These are phyloP conservation scores for Candida yuanshanica DNA, from an alignment of 805 yeast genomes.

Conservation along the genomic window DNA sequence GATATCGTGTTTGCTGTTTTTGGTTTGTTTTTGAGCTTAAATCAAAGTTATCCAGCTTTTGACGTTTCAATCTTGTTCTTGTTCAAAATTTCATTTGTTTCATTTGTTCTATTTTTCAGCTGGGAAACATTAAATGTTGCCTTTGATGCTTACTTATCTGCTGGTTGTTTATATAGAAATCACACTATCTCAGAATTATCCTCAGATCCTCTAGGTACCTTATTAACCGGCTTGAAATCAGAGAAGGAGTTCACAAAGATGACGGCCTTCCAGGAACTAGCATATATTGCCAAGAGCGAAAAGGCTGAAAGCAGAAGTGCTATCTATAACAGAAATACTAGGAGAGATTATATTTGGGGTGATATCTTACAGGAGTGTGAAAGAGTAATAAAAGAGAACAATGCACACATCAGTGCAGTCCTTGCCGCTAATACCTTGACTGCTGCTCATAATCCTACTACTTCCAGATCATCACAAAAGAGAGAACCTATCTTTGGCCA, in stretches of 20 bases:
- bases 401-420: slow-evolving; percentile 31
- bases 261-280: slow-evolving; percentile 74
- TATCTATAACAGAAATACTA: slow-evolving; percentile 46
- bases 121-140: slow-evolving; percentile 57
- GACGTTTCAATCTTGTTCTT: slow-evolving; percentile 28
- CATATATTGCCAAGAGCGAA: slow-evolving; percentile 50
- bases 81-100: slow-evolving; percentile 26
- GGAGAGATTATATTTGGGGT: slow-evolving; percentile 48
- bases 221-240: slow-evolving; percentile 58
- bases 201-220: slow-evolving; percentile 56
- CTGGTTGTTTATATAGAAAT: slow-evolving; percentile 67
- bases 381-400: slow-evolving; percentile 44
- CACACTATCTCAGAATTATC: slow-evolving; percentile 55
- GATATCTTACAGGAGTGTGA: slow-evolving; percentile 57
- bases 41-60: slow-evolving; percentile 34
- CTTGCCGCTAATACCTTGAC: slow-evolving; percentile 2
- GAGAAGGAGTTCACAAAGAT: slow-evolving; percentile 43
- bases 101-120: slow-evolving; percentile 31
- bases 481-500: slow-evolving; percentile 30
- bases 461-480: background rate
- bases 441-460: slow-evolving; percentile 16
- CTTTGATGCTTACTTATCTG: slow-evolving; percentile 59
- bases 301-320: slow-evolving; percentile 43
- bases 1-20: slow-evolving; percentile 28
- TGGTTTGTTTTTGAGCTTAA: slow-evolving; percentile 32